Conservation (phyloP, 176 grass and related monocot genomes). For the Typha latifolia region DNA sequence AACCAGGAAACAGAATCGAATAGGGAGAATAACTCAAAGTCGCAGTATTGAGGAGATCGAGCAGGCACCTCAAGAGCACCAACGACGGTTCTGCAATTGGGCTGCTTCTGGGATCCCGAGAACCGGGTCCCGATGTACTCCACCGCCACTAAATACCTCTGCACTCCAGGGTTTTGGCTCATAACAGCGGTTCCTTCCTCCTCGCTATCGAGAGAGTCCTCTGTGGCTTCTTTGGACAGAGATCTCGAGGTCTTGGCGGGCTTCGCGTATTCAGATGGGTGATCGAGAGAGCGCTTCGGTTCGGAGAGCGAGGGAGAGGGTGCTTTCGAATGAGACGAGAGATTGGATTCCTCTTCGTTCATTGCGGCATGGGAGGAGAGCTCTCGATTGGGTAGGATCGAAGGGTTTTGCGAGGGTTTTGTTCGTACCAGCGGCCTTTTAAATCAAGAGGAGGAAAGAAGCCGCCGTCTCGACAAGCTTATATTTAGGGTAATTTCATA, state of each 20-base stretch:
- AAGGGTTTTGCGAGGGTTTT: neutral
- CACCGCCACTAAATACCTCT: slow-evolving; percentile 79
- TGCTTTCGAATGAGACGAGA: neutral
- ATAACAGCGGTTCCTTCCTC: slow-evolving; percentile 17
- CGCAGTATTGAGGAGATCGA: neutral
- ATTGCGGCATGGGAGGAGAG: neutral
- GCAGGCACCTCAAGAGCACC: slow-evolving; percentile 70
- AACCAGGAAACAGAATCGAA: neutral
- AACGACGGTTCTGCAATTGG: slow-evolving; percentile 67
- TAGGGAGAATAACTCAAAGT: neutral
- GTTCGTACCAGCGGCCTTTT: neutral
- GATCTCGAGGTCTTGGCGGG: slow-evolving; percentile 6
- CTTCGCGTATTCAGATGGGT: slow-evolving; percentile 8
- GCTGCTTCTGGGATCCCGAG: slow-evolving; percentile 79
- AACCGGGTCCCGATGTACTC: slow-evolving; percentile 86
- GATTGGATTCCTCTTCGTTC: neutral
- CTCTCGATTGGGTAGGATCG: neutral
- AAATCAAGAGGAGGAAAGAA: too few species aligned
- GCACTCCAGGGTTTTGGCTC: slow-evolving; percentile 43
- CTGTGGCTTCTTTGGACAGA: neutral
- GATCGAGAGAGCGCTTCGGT: slow-evolving; percentile 4
- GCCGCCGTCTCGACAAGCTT: too few species aligned
- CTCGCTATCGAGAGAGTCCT: neutral
- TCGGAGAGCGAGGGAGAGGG: neutral
- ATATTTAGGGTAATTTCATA: too few species aligned